Conservation (phyloP, 2,329 filamentous ascomycete species). For the Amauroascus niger region DNA sequence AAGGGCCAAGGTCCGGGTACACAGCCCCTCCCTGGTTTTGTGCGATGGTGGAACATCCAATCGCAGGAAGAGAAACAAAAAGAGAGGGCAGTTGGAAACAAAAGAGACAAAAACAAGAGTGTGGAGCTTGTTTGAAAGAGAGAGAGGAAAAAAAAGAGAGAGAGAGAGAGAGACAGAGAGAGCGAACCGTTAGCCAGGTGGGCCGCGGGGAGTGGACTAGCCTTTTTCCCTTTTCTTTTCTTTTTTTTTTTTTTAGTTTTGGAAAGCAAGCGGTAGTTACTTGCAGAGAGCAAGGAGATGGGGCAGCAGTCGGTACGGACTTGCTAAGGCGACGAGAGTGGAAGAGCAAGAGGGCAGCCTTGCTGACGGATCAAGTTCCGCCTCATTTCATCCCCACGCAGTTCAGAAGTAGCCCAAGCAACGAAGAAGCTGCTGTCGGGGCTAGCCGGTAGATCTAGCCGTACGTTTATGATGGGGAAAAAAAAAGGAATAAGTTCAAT, state of each 20-base stretch:
- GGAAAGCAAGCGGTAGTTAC: not conserved
- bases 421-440: not conserved
- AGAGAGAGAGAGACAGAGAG: not conserved
- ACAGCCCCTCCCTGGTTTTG: conserved; percentile 11
- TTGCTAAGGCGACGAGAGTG: not conserved
- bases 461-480: too few species aligned
- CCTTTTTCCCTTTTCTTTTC: too few species aligned
- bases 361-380: not conserved
- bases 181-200: not conserved
- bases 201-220: not conserved
- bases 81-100: conserved; percentile 7
- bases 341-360: not conserved
- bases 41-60: conserved; percentile 9
- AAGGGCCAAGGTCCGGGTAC: conserved; percentile 6
- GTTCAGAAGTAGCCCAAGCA: not conserved
- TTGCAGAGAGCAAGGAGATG: not conserved
- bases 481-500: too few species aligned
- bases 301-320: not conserved
- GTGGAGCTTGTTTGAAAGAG: too few species aligned
- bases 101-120: conserved; percentile 7
- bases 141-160: too few species aligned
- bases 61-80: not conserved
- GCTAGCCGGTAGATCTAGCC: not conserved
- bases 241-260: too few species aligned
- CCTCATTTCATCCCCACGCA: conserved; percentile 3